Conservation (phyloP, 2,329 filamentous ascomycete species). For the Pleoardoris graminearum region DNA sequence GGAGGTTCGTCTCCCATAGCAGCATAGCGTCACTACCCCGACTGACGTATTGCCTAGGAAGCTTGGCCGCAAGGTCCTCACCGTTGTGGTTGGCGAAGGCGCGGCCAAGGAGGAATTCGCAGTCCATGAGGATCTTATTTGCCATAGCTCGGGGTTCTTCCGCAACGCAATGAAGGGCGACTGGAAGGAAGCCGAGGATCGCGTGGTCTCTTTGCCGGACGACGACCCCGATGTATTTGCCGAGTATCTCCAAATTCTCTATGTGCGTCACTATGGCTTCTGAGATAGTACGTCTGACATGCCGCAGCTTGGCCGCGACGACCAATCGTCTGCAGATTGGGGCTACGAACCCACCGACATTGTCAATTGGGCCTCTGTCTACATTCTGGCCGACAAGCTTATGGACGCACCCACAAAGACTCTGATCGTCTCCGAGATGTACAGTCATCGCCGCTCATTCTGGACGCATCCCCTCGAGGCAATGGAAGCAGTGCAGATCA, state of each 20-base stretch:
- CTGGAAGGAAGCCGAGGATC: slow-evolving; percentile 15
- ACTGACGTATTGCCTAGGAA: not conserved
- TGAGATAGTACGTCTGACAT: too few species aligned
- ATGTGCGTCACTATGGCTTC: not conserved
- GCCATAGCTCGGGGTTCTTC: slow-evolving; percentile 20
- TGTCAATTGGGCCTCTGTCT: not conserved
- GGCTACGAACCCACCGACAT: not conserved
- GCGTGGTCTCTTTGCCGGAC: slow-evolving; percentile 10
- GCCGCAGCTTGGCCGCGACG: not conserved
- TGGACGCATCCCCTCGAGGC: not conserved
- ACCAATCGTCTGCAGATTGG: too few species aligned
- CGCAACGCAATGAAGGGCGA: slow-evolving; percentile 17
- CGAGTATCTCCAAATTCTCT: slow-evolving; percentile 14
- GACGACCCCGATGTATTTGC: slow-evolving; percentile 15
- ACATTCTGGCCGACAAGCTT: slow-evolving; percentile 7
- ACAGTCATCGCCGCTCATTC: not conserved
- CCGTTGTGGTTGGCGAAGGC: slow-evolving; percentile 7
- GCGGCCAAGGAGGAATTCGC: slow-evolving; percentile 4
- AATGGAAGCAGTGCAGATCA: not conserved
- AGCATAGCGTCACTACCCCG: too few species aligned
- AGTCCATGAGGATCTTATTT: slow-evolving; percentile 16
- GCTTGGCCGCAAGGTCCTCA: slow-evolving; percentile 4
- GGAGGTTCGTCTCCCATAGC: not conserved
- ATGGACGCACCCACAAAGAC: slow-evolving; percentile 7
- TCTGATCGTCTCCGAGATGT: not conserved